A percentile compares a stretch with the other conserved stretches of the same genome.
Evolutionary conservation across 1,284 basidiomycete genomes (phyloP).

Genomic region (Leccinum angustisporum): DNA sequence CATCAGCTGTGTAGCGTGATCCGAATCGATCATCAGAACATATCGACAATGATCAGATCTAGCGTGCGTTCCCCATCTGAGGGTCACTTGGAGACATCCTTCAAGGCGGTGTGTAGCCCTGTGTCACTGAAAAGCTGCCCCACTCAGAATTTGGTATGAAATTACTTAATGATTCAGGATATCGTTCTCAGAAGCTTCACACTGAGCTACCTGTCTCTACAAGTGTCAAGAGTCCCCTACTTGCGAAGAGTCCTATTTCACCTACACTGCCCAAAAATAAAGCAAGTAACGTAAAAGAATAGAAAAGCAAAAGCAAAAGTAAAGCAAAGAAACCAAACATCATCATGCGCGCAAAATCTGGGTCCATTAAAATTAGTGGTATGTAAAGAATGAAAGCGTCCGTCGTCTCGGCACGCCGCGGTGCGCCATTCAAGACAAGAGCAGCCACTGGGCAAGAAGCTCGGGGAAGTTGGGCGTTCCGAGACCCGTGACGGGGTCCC

Average conservation of each 20-base stretch:
- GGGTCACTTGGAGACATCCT: too few species aligned
- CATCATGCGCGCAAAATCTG: not conserved
- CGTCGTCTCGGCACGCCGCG: not conserved
- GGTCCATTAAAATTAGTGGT: not conserved
- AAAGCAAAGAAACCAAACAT: not conserved
- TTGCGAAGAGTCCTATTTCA: too few species aligned
- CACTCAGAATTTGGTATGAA: too few species aligned
- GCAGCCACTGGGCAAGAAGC: constrained; percentile 14
- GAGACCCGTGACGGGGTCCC: constrained; percentile 43
- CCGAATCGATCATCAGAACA: too few species aligned
- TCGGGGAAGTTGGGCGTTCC: constrained; percentile 35
- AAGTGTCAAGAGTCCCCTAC: not conserved
- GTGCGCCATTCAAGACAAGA: constrained; percentile 17
- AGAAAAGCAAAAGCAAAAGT: not conserved
- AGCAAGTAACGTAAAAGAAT: not conserved
- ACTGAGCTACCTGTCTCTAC: too few species aligned
- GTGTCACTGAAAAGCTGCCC: too few species aligned
- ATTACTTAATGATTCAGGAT: too few species aligned
- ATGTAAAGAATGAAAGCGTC: not conserved
- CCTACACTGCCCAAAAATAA: not conserved
- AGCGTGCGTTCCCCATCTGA: too few species aligned
- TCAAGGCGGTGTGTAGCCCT: too few species aligned
- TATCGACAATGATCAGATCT: too few species aligned
- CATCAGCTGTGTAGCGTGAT: too few species aligned
- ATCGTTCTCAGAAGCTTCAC: too few species aligned